phyloP scores from a whole-genome alignment of 2,329 filamentous ascomycete genomes.

The Calonectria honghensis region DNA sequence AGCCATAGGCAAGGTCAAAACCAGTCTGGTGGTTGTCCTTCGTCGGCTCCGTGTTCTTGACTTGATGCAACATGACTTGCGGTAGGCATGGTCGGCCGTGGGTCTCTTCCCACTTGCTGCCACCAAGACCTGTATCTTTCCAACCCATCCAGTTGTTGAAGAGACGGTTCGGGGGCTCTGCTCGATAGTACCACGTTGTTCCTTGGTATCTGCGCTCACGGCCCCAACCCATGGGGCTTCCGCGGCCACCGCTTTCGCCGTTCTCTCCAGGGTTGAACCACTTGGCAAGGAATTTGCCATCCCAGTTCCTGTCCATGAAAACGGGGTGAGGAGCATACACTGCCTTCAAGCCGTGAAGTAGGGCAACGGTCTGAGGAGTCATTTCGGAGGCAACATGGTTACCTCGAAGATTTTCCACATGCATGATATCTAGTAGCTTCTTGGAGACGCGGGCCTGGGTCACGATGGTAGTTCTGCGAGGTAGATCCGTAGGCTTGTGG shows the following conservation, averaged over 20 bases:
- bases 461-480: conserved; percentile 85
- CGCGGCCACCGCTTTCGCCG: conserved; percentile 72
- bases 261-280: conserved; percentile 77
- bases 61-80: conserved; percentile 75
- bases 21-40: conserved; percentile 63
- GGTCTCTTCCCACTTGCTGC: conserved; percentile 72
- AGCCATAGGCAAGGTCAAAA: conserved; percentile 63
- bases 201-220: conserved; percentile 74
- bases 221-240: conserved; percentile 76
- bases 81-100: conserved; percentile 76
- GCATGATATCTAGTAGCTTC: conserved; percentile 83
- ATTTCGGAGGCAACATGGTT: conserved; percentile 88
- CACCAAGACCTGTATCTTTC: conserved; percentile 73
- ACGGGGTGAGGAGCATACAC: conserved; percentile 87
- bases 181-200: conserved; percentile 77
- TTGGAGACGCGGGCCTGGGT: conserved; percentile 85
- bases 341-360: conserved; percentile 87
- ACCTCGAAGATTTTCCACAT: conserved; percentile 82
- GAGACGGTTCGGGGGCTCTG: conserved; percentile 73
- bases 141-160: conserved; percentile 80
- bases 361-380: conserved; percentile 82
- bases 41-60: conserved; percentile 75
- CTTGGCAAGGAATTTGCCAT: conserved; percentile 69
- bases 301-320: conserved; percentile 86
- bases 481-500: conserved; percentile 73